Evolutionary conservation across 2,329 filamentous ascomycete genomes (phyloP).

Genomic region (Sarocladium oryzae): DNA sequence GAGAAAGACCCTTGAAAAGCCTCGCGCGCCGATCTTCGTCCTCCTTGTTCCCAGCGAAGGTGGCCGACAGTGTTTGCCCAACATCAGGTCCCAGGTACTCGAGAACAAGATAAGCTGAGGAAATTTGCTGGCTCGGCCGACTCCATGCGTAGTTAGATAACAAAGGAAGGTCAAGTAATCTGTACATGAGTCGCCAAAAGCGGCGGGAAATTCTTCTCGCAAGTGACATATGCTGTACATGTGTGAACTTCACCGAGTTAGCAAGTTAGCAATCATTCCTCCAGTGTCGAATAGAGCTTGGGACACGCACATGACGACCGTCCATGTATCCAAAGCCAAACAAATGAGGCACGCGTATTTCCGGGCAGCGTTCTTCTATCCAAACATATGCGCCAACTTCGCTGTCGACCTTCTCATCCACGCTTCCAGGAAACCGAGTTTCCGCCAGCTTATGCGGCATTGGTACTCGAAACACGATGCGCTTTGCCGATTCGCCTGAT

Average conservation of each 20-base stretch:
- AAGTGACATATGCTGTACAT: slow-evolving; percentile 2
- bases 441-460: slow-evolving; percentile 32
- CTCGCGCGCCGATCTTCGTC: slow-evolving; percentile 16
- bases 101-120: slow-evolving; percentile 18
- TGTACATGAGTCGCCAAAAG: not conserved
- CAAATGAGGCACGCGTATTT: slow-evolving; percentile 6
- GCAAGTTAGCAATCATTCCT: not conserved
- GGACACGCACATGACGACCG: slow-evolving; percentile 7
- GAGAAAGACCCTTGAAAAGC: slow-evolving; percentile 21
- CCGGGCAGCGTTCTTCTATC: slow-evolving; percentile 19
- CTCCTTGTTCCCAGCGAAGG: slow-evolving; percentile 14
- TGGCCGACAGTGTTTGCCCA: slow-evolving; percentile 19
- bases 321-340: slow-evolving; percentile 12
- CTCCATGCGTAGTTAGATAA: slow-evolving; percentile 8
- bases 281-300: not conserved
- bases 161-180: not conserved
- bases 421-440: slow-evolving; percentile 27
- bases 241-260: slow-evolving; percentile 9
- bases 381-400: slow-evolving; percentile 20
- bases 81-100: slow-evolving; percentile 16
- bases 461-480: slow-evolving; percentile 24
- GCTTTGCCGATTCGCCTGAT: slow-evolving; percentile 15
- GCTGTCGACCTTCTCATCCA: slow-evolving; percentile 35
- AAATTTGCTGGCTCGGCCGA: slow-evolving; percentile 4
- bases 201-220: not conserved